Conservation (phyloP, 1,284 basidiomycete genomes). For the Singerocomus inundabilis region DNA sequence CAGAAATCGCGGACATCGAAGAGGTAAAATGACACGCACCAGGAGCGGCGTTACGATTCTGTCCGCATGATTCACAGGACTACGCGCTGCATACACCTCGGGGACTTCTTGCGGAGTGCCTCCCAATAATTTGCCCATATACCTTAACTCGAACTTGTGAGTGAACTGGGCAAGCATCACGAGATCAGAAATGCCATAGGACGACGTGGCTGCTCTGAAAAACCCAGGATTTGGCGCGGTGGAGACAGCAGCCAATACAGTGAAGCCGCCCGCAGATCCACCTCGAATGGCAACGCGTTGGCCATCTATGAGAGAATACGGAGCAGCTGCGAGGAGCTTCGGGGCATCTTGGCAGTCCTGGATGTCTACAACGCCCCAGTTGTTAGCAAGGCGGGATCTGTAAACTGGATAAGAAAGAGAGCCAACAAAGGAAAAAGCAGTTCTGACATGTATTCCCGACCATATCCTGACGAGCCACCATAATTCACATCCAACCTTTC, state of each 20-base stretch:
- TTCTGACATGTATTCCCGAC: constrained; percentile 31
- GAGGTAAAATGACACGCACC: constrained; percentile 10
- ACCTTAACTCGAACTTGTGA: constrained; percentile 69
- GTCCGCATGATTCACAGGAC: constrained; percentile 27
- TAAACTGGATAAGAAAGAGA: neutral
- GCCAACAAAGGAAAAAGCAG: neutral
- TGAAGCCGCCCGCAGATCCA: constrained; percentile 61
- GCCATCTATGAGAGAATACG: constrained; percentile 29
- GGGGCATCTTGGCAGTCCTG: constrained; percentile 31
- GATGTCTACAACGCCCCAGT: constrained; percentile 32
- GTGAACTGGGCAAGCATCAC: constrained; percentile 48
- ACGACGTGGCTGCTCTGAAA: constrained; percentile 34
- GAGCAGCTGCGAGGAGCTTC: constrained; percentile 20
- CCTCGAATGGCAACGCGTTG: constrained; percentile 61
- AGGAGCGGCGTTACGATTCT: constrained; percentile 25
- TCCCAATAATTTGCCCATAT: constrained; percentile 54
- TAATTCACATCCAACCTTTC: constrained; percentile 34
- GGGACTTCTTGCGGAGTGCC: constrained; percentile 39
- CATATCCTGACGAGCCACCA: constrained; percentile 33
- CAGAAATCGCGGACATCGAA: neutral
- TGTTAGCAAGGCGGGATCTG: constrained; percentile 31
- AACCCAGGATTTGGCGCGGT: constrained; percentile 41
- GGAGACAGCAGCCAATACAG: constrained; percentile 45
- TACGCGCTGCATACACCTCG: constrained; percentile 30
- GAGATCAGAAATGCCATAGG: constrained; percentile 58